phyloP scores from a whole-genome alignment of 2,329 filamentous ascomycete genomes.

The Aureobasidium sp. region DNA sequence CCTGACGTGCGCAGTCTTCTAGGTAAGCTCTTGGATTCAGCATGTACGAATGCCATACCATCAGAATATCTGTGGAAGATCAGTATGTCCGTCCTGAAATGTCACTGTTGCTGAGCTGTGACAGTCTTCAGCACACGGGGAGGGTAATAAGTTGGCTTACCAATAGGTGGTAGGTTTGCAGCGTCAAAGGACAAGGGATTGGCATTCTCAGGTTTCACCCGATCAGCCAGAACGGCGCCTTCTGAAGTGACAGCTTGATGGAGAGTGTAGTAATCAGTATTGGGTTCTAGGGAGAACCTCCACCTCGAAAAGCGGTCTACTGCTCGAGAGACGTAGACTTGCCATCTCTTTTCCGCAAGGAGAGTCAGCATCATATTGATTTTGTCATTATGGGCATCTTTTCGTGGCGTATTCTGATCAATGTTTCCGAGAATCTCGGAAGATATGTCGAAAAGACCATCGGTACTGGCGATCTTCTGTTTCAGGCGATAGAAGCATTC shows the following conservation, averaged over 20 bases:
- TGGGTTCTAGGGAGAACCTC: conserved; percentile 45
- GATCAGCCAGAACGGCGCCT: not conserved
- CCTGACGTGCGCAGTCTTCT: conserved; percentile 62
- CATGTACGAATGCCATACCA: conserved; percentile 76
- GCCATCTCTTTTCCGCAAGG: conserved; percentile 67
- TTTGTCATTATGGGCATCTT: conserved; percentile 28
- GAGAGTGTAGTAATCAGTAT: not conserved
- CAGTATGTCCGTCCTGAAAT: not conserved
- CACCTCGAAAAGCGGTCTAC: conserved; percentile 62
- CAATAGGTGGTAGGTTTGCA: conserved; percentile 51
- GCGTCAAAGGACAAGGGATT: conserved; percentile 23
- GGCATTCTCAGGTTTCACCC: not conserved
- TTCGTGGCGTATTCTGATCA: not conserved
- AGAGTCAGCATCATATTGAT: conserved; percentile 37
- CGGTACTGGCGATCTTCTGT: conserved; percentile 57
- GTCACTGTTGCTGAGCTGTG: no score
- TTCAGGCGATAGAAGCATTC: conserved; percentile 61
- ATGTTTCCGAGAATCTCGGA: conserved; percentile 24
- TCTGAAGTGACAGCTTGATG: not conserved
- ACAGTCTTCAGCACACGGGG: not conserved
- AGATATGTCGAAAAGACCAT: conserved; percentile 55
- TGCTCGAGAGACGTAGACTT: conserved; percentile 60
- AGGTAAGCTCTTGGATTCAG: conserved; percentile 69
- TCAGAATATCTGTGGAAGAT: conserved; percentile 55
- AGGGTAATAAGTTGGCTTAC: conserved; percentile 34